Evolutionary conservation across 305 asterid species (phyloP).

Genomic region (Solanum aculeatissimum): DNA sequence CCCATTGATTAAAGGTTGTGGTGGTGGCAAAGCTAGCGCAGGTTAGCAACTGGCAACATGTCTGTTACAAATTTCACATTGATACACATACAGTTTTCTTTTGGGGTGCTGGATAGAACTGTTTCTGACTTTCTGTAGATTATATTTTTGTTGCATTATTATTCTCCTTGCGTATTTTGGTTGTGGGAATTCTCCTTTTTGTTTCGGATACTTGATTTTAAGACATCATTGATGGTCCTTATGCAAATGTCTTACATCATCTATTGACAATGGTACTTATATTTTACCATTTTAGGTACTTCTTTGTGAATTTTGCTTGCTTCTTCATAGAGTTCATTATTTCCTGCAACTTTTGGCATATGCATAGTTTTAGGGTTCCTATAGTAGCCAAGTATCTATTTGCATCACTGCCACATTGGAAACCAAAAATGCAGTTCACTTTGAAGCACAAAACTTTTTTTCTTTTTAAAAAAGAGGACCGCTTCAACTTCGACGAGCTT

Average conservation of each 20-base stretch:
- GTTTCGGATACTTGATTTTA: background rate
- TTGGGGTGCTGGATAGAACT: background rate
- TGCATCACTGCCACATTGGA: slow-evolving; percentile 55
- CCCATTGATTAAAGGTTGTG: slow-evolving; percentile 59
- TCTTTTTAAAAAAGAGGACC: slow-evolving; percentile 37
- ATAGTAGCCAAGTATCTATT: slow-evolving; percentile 81
- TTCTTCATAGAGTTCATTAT: slow-evolving; percentile 60
- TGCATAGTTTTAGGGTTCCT: slow-evolving; percentile 73
- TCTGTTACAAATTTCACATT: background rate
- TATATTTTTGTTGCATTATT: background rate
- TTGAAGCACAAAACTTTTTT: slow-evolving; percentile 40
- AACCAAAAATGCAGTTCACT: slow-evolving; percentile 32
- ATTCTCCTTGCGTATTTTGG: background rate
- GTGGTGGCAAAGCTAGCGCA: slow-evolving; percentile 13
- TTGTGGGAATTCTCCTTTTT: background rate
- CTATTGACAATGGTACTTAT: background rate
- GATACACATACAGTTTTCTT: background rate
- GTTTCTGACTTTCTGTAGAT: background rate
- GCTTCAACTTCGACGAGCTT: slow-evolving; percentile 25
- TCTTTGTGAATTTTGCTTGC: background rate
- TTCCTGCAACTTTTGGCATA: slow-evolving; percentile 70
- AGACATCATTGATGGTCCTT: background rate
- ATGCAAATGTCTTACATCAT: background rate
- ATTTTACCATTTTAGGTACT: background rate
- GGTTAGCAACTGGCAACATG: slow-evolving; percentile 21